A percentile compares a stretch with the other conserved stretches of the same genome.
These are phyloP conservation scores for Tuber umbilicatum DNA, from an alignment of 495 filamentous ascomycete species.

Conservation along the genomic window DNA sequence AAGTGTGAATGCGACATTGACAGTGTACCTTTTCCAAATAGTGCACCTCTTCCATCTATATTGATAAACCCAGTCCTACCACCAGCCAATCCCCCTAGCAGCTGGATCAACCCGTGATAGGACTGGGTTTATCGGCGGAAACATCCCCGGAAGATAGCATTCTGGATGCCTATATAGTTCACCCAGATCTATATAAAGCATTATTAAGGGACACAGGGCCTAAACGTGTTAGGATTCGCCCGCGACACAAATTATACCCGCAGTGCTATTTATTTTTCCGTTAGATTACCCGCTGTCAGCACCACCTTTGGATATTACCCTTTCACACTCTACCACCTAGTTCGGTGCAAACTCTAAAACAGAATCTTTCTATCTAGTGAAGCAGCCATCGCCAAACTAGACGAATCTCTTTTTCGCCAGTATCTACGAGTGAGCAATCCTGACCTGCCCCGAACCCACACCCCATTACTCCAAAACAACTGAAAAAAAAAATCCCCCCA, in stretches of 20 bases:
- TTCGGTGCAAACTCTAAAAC: not conserved
- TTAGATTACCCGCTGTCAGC: not conserved
- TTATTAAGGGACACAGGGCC: not conserved
- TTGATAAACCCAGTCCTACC: not conserved
- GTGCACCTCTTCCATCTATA: not conserved
- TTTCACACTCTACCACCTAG: not conserved
- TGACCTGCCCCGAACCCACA: not conserved
- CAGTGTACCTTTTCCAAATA: not conserved
- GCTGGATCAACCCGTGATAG: not conserved
- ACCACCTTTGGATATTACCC: not conserved
- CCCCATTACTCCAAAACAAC: not conserved
- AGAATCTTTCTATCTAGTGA: not conserved
- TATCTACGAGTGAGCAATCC: not conserved
- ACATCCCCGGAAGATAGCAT: not conserved
- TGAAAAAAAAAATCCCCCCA: not conserved
- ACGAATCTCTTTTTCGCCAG: not conserved
- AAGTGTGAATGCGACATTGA: not conserved
- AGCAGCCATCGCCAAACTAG: not conserved
- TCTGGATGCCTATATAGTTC: not conserved
- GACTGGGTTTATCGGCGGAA: not conserved
- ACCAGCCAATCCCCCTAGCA: not conserved
- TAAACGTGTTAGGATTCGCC: not conserved
- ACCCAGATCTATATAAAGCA: not conserved
- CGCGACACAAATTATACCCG: not conserved
- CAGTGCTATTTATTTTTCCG: not conserved